Evolutionary conservation across 768 basidiomycete species (phyloP).

Genomic region (Aureoboletus auriporus): DNA sequence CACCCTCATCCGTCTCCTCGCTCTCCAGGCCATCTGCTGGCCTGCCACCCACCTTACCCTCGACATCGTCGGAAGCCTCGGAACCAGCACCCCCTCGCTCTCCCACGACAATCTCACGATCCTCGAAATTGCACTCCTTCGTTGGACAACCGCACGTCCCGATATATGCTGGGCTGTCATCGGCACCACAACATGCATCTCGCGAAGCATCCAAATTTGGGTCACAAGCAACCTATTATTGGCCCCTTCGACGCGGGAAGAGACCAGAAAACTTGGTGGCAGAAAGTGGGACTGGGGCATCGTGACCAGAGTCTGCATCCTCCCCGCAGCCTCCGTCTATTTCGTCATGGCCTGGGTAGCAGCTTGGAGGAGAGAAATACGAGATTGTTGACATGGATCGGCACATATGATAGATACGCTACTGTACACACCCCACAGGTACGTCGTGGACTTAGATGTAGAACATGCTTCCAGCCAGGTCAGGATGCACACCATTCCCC

Average conservation of each 20-base stretch:
- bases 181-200: conserved; percentile 82
- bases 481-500: conserved; percentile 54
- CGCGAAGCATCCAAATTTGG: conserved; percentile 88
- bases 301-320: conserved; percentile 62
- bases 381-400: conserved; percentile 17
- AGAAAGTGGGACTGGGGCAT: conserved; percentile 80
- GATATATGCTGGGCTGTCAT: conserved; percentile 89
- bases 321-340: conserved; percentile 74
- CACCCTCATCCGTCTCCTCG: conserved; percentile 87
- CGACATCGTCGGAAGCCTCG: conserved; percentile 52
- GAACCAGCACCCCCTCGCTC: conserved; percentile 16
- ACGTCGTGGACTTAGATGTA: conserved; percentile 46
- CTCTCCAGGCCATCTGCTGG: conserved; percentile 95
- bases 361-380: conserved; percentile 38
- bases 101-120: conserved; percentile 5
- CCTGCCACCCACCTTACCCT: conserved; percentile 87
- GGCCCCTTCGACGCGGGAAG: conserved; percentile 12
- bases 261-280: conserved; percentile 34
- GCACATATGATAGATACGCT: too few relatives aligned
- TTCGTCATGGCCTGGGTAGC: conserved; percentile 75
- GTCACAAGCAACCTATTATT: conserved; percentile 81
- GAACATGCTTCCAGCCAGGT: conserved; percentile 67
- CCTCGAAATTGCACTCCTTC: conserved; percentile 26
- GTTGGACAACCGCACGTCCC: conserved; percentile 57
- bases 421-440: too few relatives aligned